These are phyloP conservation scores for Chaetomiaceae sp. DNA, from an alignment of 2,329 filamentous ascomycete genomes.

Conservation along the genomic window DNA sequence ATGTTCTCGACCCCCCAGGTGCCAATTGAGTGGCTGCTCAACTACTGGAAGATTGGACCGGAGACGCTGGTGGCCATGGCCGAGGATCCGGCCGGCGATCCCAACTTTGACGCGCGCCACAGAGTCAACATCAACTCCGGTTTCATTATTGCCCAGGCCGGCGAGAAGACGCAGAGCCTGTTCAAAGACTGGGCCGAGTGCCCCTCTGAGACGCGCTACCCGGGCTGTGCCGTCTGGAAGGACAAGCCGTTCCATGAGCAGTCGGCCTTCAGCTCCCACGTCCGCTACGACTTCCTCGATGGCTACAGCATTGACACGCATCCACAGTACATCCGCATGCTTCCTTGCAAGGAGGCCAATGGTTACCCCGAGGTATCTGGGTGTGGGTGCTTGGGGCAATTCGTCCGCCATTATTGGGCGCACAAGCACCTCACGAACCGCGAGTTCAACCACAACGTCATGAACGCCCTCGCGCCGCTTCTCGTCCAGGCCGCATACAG, in stretches of 20 bases:
- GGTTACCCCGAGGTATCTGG: constrained; percentile 38
- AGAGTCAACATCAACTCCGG: constrained; percentile 47
- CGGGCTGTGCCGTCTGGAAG: constrained; percentile 30
- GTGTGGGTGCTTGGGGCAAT: constrained; percentile 36
- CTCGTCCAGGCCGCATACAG: constrained; percentile 19
- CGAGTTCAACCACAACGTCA: constrained; percentile 32
- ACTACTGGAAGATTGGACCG: constrained; percentile 42
- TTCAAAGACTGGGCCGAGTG: constrained; percentile 46
- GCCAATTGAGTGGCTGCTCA: constrained; percentile 45
- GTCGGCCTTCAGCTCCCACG: constrained; percentile 41
- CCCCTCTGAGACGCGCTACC: constrained; percentile 33
- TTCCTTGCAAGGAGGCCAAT: constrained; percentile 42
- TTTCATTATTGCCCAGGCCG: constrained; percentile 51
- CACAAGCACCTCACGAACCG: constrained; percentile 40
- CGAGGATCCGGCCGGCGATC: constrained; percentile 35
- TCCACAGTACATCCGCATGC: constrained; percentile 35
- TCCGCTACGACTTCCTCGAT: constrained; percentile 36
- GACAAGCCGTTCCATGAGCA: constrained; percentile 39
- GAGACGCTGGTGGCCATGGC: constrained; percentile 40
- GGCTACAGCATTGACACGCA: constrained; percentile 33
- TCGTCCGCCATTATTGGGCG: constrained; percentile 43
- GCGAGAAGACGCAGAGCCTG: constrained; percentile 43
- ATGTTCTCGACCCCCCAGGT: constrained; percentile 42
- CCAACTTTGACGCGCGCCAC: constrained; percentile 39
- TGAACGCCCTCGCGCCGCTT: constrained; percentile 21